Conservation (phyloP, 371 early-diverging fungal species). For the Syncephalastrum monosporum region DNA sequence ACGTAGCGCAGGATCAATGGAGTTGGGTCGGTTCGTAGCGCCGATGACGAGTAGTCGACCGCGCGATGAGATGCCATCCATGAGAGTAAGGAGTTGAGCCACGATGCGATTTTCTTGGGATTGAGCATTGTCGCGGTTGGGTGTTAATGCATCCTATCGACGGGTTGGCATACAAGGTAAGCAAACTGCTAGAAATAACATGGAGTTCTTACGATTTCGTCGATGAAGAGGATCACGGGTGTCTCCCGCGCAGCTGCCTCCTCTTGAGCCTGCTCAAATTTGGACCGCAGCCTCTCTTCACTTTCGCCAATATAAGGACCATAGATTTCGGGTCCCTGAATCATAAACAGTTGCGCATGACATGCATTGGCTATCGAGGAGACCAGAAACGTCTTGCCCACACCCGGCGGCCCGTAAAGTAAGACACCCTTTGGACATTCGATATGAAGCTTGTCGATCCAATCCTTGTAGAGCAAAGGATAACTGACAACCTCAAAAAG, state of each 20-base stretch:
- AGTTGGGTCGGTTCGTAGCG: slow-evolving; percentile 98
- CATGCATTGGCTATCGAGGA: slow-evolving; percentile 61
- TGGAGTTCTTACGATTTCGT: slow-evolving; percentile 83
- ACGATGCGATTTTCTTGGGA: slow-evolving; percentile 90
- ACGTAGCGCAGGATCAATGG: slow-evolving; percentile 96
- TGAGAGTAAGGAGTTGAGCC: slow-evolving; percentile 94
- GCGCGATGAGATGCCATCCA: slow-evolving; percentile 89
- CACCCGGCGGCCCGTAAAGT: slow-evolving; percentile 95
- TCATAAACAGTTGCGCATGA: slow-evolving; percentile 59
- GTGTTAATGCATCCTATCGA: slow-evolving; percentile 87
- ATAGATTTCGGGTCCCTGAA: slow-evolving; percentile 91
- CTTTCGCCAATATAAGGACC: slow-evolving; percentile 94
- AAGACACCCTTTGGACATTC: slow-evolving; percentile 89
- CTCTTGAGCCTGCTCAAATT: slow-evolving; percentile 79
- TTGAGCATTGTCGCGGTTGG: slow-evolving; percentile 77
- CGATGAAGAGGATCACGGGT: slow-evolving; percentile 95
- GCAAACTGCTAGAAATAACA: not conserved
- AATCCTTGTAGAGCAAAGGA: slow-evolving; percentile 69
- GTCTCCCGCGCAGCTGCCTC: slow-evolving; percentile 32
- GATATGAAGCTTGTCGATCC: slow-evolving; percentile 65
- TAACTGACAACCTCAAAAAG: slow-evolving; percentile 79
- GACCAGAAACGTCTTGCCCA: slow-evolving; percentile 91
- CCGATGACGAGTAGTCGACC: slow-evolving; percentile 86
- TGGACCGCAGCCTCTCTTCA: slow-evolving; percentile 81
- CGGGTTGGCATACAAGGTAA: not conserved